phyloP scores from a whole-genome alignment of 495 filamentous ascomycete species.

The Podospora pseudocomata region DNA sequence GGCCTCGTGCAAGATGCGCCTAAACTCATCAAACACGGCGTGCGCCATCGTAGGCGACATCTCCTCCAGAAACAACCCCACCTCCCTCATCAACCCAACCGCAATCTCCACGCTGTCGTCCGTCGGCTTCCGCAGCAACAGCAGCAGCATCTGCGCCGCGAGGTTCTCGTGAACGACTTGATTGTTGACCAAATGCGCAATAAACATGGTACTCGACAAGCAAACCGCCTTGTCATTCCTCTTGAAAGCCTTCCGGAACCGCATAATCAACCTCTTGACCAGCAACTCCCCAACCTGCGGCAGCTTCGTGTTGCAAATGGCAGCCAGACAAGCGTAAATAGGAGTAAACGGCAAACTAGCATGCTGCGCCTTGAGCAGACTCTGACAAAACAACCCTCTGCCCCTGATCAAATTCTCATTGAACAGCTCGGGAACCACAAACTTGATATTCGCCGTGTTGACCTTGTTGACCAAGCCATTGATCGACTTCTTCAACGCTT shows the following conservation, averaged over 20 bases:
- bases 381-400: constrained; percentile 86
- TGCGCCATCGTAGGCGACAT: constrained; percentile 82
- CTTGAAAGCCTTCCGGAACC: constrained; percentile 94
- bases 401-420: constrained; percentile 89
- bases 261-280: constrained; percentile 77
- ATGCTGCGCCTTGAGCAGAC: constrained; percentile 95
- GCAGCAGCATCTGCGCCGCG: constrained; percentile 81
- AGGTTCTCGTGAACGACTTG: constrained; percentile 93
- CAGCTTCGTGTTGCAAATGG: constrained; percentile 96
- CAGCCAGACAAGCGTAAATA: constrained; percentile 90
- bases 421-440: constrained; percentile 93
- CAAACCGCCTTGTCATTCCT: constrained; percentile 96
- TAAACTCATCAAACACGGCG: constrained; percentile 91
- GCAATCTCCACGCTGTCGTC: constrained; percentile 99
- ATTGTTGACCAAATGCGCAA: constrained; percentile 91
- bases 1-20: constrained; percentile 90
- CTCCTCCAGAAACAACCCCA: constrained; percentile 90
- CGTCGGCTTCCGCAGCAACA: constrained; percentile 88
- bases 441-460: constrained; percentile 95
- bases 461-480: constrained; percentile 99
- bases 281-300: constrained; percentile 91
- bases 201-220: constrained; percentile 83
- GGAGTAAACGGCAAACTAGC: constrained; percentile 95
- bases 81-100: constrained; percentile 83
- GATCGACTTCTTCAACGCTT: constrained; percentile 97